These are phyloP conservation scores for Arthrinium puccinioides DNA, from an alignment of 2,329 filamentous ascomycete genomes.

Conservation along the genomic window DNA sequence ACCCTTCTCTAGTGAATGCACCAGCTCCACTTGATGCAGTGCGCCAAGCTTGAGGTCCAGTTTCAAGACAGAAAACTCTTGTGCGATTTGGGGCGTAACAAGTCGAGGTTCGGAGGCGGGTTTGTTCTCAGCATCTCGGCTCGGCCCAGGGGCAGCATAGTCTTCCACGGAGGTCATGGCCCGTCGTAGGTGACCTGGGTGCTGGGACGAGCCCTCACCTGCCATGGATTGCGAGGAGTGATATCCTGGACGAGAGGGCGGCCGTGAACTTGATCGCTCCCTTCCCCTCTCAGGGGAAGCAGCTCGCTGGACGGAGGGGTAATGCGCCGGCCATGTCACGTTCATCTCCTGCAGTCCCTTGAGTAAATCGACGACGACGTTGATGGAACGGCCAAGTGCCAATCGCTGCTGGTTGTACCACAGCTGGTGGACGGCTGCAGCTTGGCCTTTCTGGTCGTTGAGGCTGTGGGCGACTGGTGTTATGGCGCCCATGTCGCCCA, in stretches of 20 bases:
- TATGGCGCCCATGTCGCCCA: conserved; percentile 37
- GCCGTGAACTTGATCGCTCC: conserved; percentile 21
- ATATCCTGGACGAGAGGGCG: conserved; percentile 53
- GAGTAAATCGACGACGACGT: conserved; percentile 75
- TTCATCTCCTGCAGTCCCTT: conserved; percentile 85
- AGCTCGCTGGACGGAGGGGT: conserved; percentile 72
- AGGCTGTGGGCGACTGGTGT: conserved; percentile 39
- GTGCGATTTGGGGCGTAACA: conserved; percentile 84
- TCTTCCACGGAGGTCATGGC: conserved; percentile 66
- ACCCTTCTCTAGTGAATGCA: conserved; percentile 87
- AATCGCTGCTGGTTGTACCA: conserved; percentile 92
- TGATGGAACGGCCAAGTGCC: conserved; percentile 80
- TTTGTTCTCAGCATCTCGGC: conserved; percentile 58
- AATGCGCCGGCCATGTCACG: conserved; percentile 85
- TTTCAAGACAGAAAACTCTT: conserved; percentile 94
- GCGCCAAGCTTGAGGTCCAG: conserved; percentile 86
- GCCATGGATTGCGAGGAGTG: conserved; percentile 56
- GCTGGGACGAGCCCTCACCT: conserved; percentile 35
- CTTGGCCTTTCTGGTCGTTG: conserved; percentile 60
- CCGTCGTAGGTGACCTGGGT: conserved; percentile 52
- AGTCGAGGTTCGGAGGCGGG: conserved; percentile 65
- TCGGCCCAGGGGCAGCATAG: conserved; percentile 60
- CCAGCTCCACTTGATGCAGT: conserved; percentile 79
- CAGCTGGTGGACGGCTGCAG: conserved; percentile 83
- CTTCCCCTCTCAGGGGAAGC: conserved; percentile 20